Evolutionary conservation across 192 early-diverging fungal genomes (phyloP).

Genomic region (Backusella macrospora): DNA sequence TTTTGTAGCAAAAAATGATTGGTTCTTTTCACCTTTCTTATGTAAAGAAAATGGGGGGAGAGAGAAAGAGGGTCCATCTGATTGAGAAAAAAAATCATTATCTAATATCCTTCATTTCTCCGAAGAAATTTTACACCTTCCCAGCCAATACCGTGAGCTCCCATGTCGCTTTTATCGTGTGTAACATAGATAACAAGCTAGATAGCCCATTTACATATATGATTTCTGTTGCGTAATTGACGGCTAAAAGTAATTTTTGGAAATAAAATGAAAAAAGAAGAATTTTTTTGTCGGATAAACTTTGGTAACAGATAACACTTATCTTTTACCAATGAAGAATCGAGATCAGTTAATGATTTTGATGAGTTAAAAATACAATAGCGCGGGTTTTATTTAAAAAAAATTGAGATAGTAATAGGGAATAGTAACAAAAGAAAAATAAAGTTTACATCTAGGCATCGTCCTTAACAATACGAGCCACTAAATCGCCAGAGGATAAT

Average conservation of each 20-base stretch:
- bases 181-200: background rate
- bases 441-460: constrained; percentile 25
- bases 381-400: background rate
- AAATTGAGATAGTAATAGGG: background rate
- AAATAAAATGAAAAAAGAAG: constrained; percentile 9
- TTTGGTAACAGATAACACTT: constrained; percentile 1
- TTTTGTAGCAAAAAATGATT: background rate
- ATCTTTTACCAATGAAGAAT: constrained; percentile 14
- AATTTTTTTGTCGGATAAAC: background rate
- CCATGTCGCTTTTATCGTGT: background rate
- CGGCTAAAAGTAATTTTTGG: constrained; percentile 10
- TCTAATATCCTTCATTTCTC: background rate
- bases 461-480: constrained; percentile 67
- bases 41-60: constrained; percentile 6
- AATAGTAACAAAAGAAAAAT: constrained; percentile 11
- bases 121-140: background rate
- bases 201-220: background rate
- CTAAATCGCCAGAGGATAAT: constrained; percentile 81
- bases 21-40: background rate
- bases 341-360: constrained; percentile 1
- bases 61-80: background rate
- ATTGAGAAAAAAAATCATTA: background rate
- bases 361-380: constrained; percentile 14
- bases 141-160: constrained; percentile 5
- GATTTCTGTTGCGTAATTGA: background rate